Base-by-base conservation (phyloP, 202 grass and related monocot species). In the Eragrostis tef region DNA sequence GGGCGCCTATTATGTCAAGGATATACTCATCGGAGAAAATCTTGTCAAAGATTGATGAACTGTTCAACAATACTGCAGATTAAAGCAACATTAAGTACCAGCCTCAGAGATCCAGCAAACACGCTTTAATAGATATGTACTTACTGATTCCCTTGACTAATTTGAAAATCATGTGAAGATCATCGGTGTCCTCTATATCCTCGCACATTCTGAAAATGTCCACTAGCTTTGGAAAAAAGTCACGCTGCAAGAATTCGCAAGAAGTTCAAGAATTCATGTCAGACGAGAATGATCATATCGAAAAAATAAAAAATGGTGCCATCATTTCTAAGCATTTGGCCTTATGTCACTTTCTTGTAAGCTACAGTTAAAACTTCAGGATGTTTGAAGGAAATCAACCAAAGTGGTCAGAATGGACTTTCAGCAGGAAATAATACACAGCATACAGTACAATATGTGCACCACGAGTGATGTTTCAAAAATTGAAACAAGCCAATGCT, bases 181-280 rank as follows among this genome's bases (percentile, higher is more conserved):
- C 96, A 87, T 99, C 90, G 75, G 92, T 71, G 65, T 93, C 93
- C 75, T 93, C 96, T 81, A 93, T 87, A 81, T 99, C 93, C 85
- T 99, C 96, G 24, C 96, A 96, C 86, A 90, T 93, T 92, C 90
- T 91, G 87, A 99, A 95, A 69, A 96, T 85, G 56, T 96, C 93
- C 60, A 99, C 77, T 68, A 99, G 82, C 87, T 95, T 99, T 6
- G 89, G 93, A 51, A 99, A 93, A 90, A 99, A 99, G 12, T 96
- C 90, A 87, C 62, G 85, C 96, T 99, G 89, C 83, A 87, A 47
- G 54, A 64, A 81, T 52, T 62, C 58, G 19, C 65, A 78, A 73
- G 46, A 60, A 81, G 73, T 82, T 64, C 26, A 82, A 85, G 19
- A 70, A 31, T 63, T 83, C 50, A 69, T 36, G 73, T 62, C 20